Base-by-base conservation (phyloP, 1,139 yeast species). In the Geotrichum fermentans region DNA sequence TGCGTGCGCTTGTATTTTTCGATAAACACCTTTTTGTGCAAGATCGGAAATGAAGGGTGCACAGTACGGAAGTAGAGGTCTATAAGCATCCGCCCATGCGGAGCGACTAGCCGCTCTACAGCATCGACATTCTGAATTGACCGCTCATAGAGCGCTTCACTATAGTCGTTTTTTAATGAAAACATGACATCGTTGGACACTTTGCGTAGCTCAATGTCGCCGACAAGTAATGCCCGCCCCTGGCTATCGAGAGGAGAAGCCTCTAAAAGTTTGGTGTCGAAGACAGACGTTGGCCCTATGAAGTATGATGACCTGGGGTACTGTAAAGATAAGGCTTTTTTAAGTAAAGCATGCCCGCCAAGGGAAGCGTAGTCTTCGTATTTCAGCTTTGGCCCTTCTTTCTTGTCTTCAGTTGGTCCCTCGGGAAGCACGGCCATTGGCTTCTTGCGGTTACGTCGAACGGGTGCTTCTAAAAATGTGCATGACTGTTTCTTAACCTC, bases 1-100 rank as follows among this genome's bases (percentile, higher is more conserved):
- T 73, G 72, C 4, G 75, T 71, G 35, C 77, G 61, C 16, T 70
- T 58, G 58, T 72, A 73, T 51, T 74, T 72, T 51, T 73, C 77
- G 30, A 71, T 52, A 51, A 73, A 71, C 1, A 73, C 75, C 30
- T 68, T 65, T 50, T 71, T 70, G 40, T 70, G 72, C 7, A 73
- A 56, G 4, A 73, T 62, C 1, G 77, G 77, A 43, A 70, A 65
- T 7, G 69, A 61, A 1, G 75, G 75, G 43, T 73, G 77, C 26
- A 72, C 71, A 20, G 64, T 61, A 43, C 68, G 64, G 54, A 73
- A 73, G 56, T 68, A 73, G 8, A 72, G 57, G 45, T 70, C 69
- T 16, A 73, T 63, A 14, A 73, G 61, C 5, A 69, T 62, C 21
- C 62, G 59, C 6, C 75, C 75, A 50, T 69, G 66, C 0, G 76